phyloP scores from a whole-genome alignment of 768 basidiomycete genomes.

The Trametes elegans region DNA sequence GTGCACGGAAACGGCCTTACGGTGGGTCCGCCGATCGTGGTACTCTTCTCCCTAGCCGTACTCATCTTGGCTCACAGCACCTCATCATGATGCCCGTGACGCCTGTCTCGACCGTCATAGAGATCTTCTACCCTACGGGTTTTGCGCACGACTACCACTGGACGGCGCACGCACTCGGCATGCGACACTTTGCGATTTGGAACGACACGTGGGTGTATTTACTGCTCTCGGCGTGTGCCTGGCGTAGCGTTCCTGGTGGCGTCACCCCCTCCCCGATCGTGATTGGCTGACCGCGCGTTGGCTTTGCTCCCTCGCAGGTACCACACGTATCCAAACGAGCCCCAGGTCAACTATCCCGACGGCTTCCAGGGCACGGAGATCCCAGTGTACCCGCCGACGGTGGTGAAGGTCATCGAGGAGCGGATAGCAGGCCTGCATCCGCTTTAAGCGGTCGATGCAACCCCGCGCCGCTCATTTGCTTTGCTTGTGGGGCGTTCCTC shows the following conservation, averaged over 20 bases:
- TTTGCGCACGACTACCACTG: conserved; percentile 89
- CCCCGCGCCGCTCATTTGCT: not conserved
- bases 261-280: not conserved
- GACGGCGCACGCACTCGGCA: conserved; percentile 71
- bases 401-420: conserved; percentile 73
- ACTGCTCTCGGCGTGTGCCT: not conserved
- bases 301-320: conserved; percentile 21
- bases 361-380: conserved; percentile 83
- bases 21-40: conserved; percentile 14
- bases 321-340: conserved; percentile 47
- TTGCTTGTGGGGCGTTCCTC: not conserved
- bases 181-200: conserved; percentile 77
- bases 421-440: conserved; percentile 42
- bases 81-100: conserved; percentile 83
- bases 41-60: no score
- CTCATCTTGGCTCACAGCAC: conserved; percentile 35
- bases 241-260: not conserved
- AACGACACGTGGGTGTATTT: conserved; percentile 60
- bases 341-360: conserved; percentile 61
- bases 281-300: not conserved
- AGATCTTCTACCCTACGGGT: conserved; percentile 78
- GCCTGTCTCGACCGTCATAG: conserved; percentile 75
- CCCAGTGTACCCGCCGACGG: conserved; percentile 62
- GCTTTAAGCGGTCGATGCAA: not conserved
- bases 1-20: conserved; percentile 83